Conservation (phyloP, 2,329 filamentous ascomycete species). For the Colletotrichum lupini region DNA sequence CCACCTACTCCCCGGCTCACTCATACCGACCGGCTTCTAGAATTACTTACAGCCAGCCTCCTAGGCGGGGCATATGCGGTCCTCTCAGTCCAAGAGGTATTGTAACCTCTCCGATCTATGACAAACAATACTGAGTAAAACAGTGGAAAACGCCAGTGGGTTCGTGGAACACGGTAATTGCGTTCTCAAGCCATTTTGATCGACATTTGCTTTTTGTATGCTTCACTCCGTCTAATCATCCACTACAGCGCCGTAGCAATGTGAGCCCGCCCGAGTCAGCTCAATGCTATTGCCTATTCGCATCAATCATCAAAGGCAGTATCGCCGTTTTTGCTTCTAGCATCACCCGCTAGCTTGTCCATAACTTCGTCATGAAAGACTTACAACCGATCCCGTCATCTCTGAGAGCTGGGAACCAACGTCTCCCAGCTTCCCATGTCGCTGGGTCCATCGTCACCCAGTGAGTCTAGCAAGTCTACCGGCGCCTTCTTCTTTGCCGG, state of each 20-base stretch:
- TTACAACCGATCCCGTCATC: neutral
- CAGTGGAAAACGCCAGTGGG: neutral
- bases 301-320: neutral
- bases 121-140: neutral
- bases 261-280: neutral
- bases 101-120: neutral
- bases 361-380: neutral
- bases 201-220: constrained; percentile 8
- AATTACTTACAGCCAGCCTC: neutral
- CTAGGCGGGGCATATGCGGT: neutral
- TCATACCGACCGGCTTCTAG: constrained; percentile 7
- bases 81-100: neutral
- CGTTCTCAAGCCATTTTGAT: neutral
- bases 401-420: constrained; percentile 57
- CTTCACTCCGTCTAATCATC: neutral
- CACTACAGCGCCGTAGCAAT: neutral
- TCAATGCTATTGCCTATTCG: neutral
- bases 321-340: neutral
- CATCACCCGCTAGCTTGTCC: neutral
- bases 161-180: constrained; percentile 14
- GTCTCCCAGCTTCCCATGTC: constrained; percentile 67
- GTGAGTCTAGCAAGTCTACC: constrained; percentile 57
- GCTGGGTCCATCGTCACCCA: constrained; percentile 55
- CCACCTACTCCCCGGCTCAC: neutral
- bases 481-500: constrained; percentile 39